Evolutionary conservation across 1,284 basidiomycete genomes (phyloP), one percentile per base, ranked within the genome.

Genomic region (Anthracocystis panici-leucophaei): DNA sequence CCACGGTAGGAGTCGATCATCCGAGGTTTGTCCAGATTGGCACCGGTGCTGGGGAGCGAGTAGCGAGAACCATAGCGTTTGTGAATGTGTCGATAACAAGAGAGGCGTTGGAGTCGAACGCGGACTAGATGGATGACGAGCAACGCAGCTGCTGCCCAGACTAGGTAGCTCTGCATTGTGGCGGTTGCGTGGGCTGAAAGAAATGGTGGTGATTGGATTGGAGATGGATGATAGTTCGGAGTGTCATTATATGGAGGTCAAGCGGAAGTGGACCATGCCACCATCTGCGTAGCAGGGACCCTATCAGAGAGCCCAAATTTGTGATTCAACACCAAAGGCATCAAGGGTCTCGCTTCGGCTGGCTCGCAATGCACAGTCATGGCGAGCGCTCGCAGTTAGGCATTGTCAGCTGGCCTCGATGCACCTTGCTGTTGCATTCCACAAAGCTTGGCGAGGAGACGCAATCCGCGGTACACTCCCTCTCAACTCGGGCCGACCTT

Each of bases 1-100:
- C 73, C 73, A 2, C 31, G 51, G 38, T 72, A 76, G 27, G 65
- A 57, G 20, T 76, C 73, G 45, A 72, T 67, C 73, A 76, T 76
- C 12, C 73, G 67, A 11, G 67, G 60, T 14, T 62, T 71, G 41
- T 48, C 59, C 9, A 59, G 27, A 29, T 64, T 65, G 20, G 52
- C 45, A 35, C 53, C 42, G 14, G 59, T 42, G 27, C 29, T 44
- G 20, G 63, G 38, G 12, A 75, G 42, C 6, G 44, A 44, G 48
- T 75, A 75, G 48, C 66, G 63, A 1, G 46, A 31, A 1, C 67
- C 66, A 61, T 75, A 75, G 63, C 72, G 72, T 2, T 40, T 8
- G 40, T 75, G 62, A 25, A 75, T 75, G 56, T 75, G 53, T 1
- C 52, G 42, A 23, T 53, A 56, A 18, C n/a, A 41, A 3, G 57